Evolutionary conservation across 208 protist species (phyloP).

Genomic region (Porcisia deanei): DNA sequence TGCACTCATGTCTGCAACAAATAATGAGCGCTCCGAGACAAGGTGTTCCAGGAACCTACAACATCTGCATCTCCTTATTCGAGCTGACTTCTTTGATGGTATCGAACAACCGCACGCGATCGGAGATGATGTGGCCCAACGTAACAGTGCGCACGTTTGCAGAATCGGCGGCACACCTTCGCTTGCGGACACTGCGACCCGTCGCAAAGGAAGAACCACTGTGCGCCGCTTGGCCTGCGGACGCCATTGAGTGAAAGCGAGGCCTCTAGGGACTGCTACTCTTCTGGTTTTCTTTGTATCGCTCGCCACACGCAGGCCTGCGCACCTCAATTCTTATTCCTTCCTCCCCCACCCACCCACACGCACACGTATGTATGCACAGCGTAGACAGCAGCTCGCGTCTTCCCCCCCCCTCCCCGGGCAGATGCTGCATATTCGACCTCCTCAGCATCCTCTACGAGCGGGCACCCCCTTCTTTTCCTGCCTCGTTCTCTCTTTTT

Average conservation of each 20-base stretch:
- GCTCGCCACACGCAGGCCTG: background rate
- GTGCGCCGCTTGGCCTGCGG: conserved; percentile 26
- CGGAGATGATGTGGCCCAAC: conserved; percentile 28
- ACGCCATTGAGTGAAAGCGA: conserved; percentile 12
- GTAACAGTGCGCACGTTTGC: conserved; percentile 29
- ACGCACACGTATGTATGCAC: background rate
- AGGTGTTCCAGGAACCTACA: conserved; percentile 50
- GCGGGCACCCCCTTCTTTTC: background rate
- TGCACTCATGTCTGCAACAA: conserved; percentile 18
- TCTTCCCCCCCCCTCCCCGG: background rate
- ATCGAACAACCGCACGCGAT: conserved; percentile 26
- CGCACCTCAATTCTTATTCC: background rate
- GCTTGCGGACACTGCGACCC: conserved; percentile 30
- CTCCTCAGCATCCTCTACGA: too few relatives aligned
- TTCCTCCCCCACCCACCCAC: background rate
- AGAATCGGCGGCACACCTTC: conserved; percentile 35
- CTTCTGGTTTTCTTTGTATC: background rate
- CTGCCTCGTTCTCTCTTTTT: background rate
- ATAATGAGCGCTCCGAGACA: conserved; percentile 46
- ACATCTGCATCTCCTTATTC: conserved; percentile 60
- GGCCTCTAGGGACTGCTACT: background rate
- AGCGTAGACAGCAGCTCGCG: background rate
- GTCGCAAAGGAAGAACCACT: conserved; percentile 29
- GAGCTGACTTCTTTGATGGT: conserved; percentile 42
- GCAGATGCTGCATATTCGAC: background rate